Evolutionary conservation across 805 yeast species (phyloP).

Genomic region (Hanseniaspora jakobsenii): DNA sequence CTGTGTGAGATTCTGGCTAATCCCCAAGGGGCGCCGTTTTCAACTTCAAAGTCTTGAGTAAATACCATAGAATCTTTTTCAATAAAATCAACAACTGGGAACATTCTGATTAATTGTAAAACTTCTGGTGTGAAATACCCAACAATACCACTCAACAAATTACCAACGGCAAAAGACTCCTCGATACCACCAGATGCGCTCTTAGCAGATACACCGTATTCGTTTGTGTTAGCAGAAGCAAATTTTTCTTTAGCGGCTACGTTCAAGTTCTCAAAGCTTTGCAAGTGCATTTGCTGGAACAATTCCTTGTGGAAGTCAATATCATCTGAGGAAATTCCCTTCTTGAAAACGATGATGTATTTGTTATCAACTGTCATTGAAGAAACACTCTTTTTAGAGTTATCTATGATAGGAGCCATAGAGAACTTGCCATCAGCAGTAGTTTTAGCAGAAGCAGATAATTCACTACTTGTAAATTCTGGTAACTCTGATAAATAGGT

Average conservation of each 20-base stretch:
- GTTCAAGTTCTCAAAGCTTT: slow-evolving; percentile 29
- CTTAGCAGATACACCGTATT: slow-evolving; percentile 17
- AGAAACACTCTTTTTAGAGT: background rate
- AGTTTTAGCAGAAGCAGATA: background rate
- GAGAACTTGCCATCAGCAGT: background rate
- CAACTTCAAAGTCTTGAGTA: slow-evolving; percentile 51
- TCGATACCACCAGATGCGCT: slow-evolving; percentile 39
- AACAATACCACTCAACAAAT: slow-evolving; percentile 60
- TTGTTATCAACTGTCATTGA: slow-evolving; percentile 43
- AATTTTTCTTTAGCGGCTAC: slow-evolving; percentile 29
- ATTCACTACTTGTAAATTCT: too few species aligned
- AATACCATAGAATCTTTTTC: slow-evolving; percentile 65
- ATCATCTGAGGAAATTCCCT: slow-evolving; percentile 41
- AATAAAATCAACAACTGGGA: slow-evolving; percentile 53
- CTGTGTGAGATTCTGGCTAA: slow-evolving; percentile 81
- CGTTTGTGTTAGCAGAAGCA: slow-evolving; percentile 27
- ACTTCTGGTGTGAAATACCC: slow-evolving; percentile 72
- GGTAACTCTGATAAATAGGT: background rate
- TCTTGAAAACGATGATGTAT: slow-evolving; percentile 78
- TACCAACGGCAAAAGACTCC: slow-evolving; percentile 50
- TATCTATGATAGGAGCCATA: slow-evolving; percentile 14
- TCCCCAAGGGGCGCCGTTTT: slow-evolving; percentile 91
- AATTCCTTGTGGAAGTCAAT: slow-evolving; percentile 55
- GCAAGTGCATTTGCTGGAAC: slow-evolving; percentile 44
- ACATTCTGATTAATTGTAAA: slow-evolving; percentile 57